Evolutionary conservation across 345 rosid species (phyloP).

Genomic region (Eucalyptus polyanthemos): DNA sequence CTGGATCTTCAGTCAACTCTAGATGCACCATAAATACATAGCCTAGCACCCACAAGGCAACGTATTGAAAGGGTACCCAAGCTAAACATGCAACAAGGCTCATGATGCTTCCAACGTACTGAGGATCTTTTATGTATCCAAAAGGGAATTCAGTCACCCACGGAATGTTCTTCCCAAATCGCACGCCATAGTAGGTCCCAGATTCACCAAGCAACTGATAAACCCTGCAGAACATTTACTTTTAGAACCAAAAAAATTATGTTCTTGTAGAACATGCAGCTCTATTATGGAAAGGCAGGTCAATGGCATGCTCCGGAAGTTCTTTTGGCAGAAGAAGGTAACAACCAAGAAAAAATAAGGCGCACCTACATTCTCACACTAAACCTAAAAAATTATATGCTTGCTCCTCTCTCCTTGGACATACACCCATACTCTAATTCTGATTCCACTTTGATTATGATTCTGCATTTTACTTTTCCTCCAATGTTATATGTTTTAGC

Average conservation of each 20-base stretch:
- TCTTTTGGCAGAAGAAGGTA: not conserved
- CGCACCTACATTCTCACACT: not conserved
- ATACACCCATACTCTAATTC: not conserved
- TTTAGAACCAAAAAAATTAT: not conserved
- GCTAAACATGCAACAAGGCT: constrained; percentile 63
- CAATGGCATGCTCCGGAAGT: not conserved
- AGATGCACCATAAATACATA: constrained; percentile 52
- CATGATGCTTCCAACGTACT: constrained; percentile 76
- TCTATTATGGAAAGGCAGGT: not conserved
- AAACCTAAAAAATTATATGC: not conserved
- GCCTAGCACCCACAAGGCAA: constrained; percentile 66
- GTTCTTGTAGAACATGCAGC: not conserved
- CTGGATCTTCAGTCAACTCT: constrained; percentile 61
- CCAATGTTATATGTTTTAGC: not conserved
- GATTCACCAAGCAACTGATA: constrained; percentile 88
- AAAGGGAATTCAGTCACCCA: constrained; percentile 93
- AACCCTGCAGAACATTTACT: constrained; percentile 35
- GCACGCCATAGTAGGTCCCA: constrained; percentile 81
- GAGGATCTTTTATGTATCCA: constrained; percentile 85
- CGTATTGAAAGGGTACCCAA: constrained; percentile 81
- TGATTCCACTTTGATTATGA: not conserved
- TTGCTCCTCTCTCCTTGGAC: not conserved
- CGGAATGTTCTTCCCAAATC: constrained; percentile 66
- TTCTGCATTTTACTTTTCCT: not conserved
- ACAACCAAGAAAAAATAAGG: not conserved